Conservation (phyloP, 2,329 filamentous ascomycete genomes). For the Cryphonectria naterciae region DNA sequence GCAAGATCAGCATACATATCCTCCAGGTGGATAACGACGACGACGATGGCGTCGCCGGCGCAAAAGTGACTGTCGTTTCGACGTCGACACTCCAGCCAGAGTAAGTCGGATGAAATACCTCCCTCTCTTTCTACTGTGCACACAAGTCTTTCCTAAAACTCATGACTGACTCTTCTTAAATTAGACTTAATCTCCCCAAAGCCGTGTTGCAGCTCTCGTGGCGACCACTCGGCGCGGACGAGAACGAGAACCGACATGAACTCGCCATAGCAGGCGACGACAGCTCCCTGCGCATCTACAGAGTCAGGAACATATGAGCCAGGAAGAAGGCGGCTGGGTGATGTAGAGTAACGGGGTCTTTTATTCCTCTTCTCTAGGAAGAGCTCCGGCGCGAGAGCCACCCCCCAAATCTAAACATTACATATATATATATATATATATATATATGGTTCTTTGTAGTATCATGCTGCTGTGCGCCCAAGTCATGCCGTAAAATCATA, state of each 20-base stretch:
- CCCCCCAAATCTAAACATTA: conserved; percentile 24
- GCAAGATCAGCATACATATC: conserved; percentile 49
- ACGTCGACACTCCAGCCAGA: conserved; percentile 40
- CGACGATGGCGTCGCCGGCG: conserved; percentile 33
- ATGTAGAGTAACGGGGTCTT: conserved; percentile 20
- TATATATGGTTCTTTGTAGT: conserved; percentile 1
- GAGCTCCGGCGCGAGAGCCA: background rate
- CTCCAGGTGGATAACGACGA: conserved; percentile 44
- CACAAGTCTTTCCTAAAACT: background rate
- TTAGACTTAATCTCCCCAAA: conserved; percentile 62
- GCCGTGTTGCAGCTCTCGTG: conserved; percentile 71
- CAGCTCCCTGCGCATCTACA: conserved; percentile 62
- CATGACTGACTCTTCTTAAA: conserved; percentile 27
- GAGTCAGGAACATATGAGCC: conserved; percentile 37
- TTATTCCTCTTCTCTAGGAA: conserved; percentile 18
- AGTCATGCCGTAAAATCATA: conserved; percentile 15
- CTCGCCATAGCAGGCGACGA: conserved; percentile 64
- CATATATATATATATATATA: conserved; percentile 10
- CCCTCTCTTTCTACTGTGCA: background rate
- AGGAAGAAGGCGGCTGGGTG: background rate
- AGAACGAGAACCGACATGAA: conserved; percentile 40
- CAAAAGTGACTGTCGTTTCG: conserved; percentile 40
- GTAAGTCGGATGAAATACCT: conserved; percentile 9
- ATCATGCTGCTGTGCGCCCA: conserved; percentile 9
- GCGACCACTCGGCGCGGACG: conserved; percentile 52